Base-by-base conservation (phyloP, 495 filamentous ascomycete species). In the Podospora comata region DNA sequence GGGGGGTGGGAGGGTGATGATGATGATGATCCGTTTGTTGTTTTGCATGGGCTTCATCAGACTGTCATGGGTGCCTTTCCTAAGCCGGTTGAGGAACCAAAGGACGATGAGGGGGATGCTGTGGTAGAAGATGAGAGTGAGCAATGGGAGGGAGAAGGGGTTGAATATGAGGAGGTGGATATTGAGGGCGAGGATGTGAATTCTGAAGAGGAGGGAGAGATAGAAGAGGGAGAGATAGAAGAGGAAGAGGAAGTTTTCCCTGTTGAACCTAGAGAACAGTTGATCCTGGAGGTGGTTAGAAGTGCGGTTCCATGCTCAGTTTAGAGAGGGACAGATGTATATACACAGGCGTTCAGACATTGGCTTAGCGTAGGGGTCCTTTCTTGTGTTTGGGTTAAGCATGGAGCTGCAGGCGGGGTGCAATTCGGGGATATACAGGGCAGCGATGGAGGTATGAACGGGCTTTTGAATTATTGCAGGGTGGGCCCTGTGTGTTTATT, bases 31-130 rank as follows among this genome's bases (percentile, higher is more conserved):
- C 13, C 18, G 11, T 44, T 44, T 63, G 30, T 9, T 16, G 61
- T 63, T 63, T 23, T 63, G 32, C 28, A 39, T 23, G 61, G 61
- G 3, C 30, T 63, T 28, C 30, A 32, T 15, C 61, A 63, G 20
- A 63, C 61, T 39, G 34, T 48, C 6, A 63, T 34, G 18, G 3
- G 59, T n/a, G 27, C 27, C 39, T 48, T 48, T 48, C 39, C 39
- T 48, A 58, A 58, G 55, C n/a, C 55, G 55, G 3, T 58, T 20
- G 55, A 19, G 55, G n/a, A 19, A 20, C n/a, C 23, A 4, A n/a
- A 58, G n/a, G 23, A 58, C 0, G 20, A 15, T 7, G 55, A 26
- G 3, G 55, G 23, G 18, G 23, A 58, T 7, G 55, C 5, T 7
- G 55, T 5, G n/a, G 6, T 20, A 5, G 23, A 58, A n/a, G 19